Conservation (phyloP, 768 basidiomycete genomes). For the Botryobasidium botryosum region DNA sequence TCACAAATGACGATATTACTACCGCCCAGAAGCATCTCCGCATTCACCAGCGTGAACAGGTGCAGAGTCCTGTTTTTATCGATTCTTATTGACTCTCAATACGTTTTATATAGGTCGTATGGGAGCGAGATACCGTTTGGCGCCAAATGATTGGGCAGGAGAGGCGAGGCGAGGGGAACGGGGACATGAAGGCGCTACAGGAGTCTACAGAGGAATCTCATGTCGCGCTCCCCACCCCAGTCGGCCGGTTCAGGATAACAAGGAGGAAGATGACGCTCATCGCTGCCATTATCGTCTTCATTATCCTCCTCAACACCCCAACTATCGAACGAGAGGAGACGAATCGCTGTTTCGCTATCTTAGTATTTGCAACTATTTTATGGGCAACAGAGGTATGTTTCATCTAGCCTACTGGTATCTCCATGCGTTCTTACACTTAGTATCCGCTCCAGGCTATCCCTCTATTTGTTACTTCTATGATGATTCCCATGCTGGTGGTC, state of each 20-base stretch:
- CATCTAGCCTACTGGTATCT: neutral
- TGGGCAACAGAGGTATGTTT: constrained; percentile 86
- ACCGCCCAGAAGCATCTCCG: constrained; percentile 68
- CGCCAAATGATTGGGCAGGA: constrained; percentile 82
- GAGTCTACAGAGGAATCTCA: constrained; percentile 4
- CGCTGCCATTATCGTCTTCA: constrained; percentile 40
- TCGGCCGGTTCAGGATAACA: constrained; percentile 50
- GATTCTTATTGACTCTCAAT: neutral
- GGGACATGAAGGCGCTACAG: constrained; percentile 21
- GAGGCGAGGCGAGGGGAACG: constrained; percentile 39
- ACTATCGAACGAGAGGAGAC: constrained; percentile 49
- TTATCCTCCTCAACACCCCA: constrained; percentile 40
- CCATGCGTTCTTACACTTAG: neutral
- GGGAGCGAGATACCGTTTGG: constrained; percentile 98
- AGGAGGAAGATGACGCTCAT: constrained; percentile 40
- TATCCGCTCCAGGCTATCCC: constrained; percentile 59
- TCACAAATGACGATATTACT: constrained; percentile 50
- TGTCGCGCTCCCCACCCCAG: constrained; percentile 34
- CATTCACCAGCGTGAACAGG: constrained; percentile 72
- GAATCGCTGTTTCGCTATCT: constrained; percentile 78
- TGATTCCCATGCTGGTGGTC: constrained; percentile 80
- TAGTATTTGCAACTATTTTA: constrained; percentile 77
- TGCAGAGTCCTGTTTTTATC: constrained; percentile 2
- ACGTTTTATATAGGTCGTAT: constrained; percentile 40
- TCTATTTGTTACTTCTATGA: constrained; percentile 87